Conservation (phyloP, 176 grass and related monocot genomes). For the Raddia distichophylla region DNA sequence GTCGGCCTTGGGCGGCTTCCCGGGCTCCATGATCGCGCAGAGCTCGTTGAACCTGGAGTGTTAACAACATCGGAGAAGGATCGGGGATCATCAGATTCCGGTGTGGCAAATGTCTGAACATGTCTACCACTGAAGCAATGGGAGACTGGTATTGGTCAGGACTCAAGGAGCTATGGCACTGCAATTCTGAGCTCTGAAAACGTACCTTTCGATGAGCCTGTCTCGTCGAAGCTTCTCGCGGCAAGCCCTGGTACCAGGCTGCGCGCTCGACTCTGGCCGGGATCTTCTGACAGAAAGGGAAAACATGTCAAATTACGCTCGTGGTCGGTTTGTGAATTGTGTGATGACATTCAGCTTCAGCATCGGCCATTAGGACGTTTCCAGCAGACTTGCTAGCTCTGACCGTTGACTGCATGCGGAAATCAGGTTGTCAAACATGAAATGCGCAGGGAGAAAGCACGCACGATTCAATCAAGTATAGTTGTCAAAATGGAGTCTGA, state of each 20-base stretch:
- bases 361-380: slow-evolving; percentile 8
- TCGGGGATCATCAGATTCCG: not conserved
- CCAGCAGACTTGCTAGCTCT: not conserved
- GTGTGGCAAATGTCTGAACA: no score
- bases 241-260: slow-evolving; percentile 83
- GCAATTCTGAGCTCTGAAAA: slow-evolving; percentile 3
- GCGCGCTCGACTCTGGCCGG: slow-evolving; percentile 75
- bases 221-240: slow-evolving; percentile 94
- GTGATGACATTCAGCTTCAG: not conserved
- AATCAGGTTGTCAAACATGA: not conserved
- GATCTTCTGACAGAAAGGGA: slow-evolving; percentile 43
- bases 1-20: slow-evolving; percentile 83
- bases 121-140: no score
- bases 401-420: not conserved
- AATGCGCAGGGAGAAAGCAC: not conserved
- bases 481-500: not conserved
- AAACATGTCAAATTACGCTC: not conserved
- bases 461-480: not conserved
- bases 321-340: not conserved
- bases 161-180: no score
- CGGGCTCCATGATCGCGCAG: slow-evolving; percentile 79
- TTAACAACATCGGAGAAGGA: not conserved
- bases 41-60: slow-evolving; percentile 89
- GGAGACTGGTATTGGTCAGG: no score
- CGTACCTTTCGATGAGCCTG: slow-evolving; percentile 82